phyloP scores from a whole-genome alignment of 2,329 filamentous ascomycete species.

The Ceratocystis albifundus region DNA sequence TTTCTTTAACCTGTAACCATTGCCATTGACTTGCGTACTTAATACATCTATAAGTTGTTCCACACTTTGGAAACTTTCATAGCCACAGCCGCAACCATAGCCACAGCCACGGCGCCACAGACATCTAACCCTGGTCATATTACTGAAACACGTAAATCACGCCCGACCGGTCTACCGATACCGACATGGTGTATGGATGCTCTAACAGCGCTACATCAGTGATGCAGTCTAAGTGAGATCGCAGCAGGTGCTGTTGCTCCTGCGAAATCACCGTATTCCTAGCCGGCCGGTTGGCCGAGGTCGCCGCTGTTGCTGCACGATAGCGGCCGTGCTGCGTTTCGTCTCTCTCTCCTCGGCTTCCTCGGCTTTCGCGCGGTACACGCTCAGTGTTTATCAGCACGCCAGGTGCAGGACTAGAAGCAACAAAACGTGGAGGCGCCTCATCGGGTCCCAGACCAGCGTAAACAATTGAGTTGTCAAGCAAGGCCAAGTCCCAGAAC shows the following conservation, averaged over 20 bases:
- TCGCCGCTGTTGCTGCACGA: constrained; percentile 24
- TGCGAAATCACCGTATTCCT: constrained; percentile 75
- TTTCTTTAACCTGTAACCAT: too few species aligned
- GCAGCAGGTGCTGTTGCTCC: constrained; percentile 76
- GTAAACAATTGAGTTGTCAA: constrained; percentile 68
- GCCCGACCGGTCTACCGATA: constrained; percentile 80
- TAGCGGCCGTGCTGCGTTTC: constrained; percentile 14
- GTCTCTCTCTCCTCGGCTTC: constrained; percentile 24
- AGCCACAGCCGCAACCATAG: neutral
- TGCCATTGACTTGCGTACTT: too few species aligned
- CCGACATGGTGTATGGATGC: constrained; percentile 80
- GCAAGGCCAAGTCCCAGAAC: constrained; percentile 78
- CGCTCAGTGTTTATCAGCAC: constrained; percentile 58
- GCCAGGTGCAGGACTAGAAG: constrained; percentile 49
- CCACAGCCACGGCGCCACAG: neutral
- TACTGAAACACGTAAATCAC: constrained; percentile 71
- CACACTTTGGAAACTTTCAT: too few species aligned
- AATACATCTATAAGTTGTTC: too few species aligned
- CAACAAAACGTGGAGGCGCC: constrained; percentile 59
- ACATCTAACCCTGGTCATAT: neutral
- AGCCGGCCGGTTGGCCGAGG: constrained; percentile 37
- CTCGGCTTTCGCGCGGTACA: constrained; percentile 33
- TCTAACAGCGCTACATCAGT: constrained; percentile 82
- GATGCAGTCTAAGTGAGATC: constrained; percentile 77
- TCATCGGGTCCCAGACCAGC: constrained; percentile 65